These are phyloP conservation scores for Thalassiosira mediterranea DNA, from an alignment of 352 stramenopile species.

Conservation along the genomic window DNA sequence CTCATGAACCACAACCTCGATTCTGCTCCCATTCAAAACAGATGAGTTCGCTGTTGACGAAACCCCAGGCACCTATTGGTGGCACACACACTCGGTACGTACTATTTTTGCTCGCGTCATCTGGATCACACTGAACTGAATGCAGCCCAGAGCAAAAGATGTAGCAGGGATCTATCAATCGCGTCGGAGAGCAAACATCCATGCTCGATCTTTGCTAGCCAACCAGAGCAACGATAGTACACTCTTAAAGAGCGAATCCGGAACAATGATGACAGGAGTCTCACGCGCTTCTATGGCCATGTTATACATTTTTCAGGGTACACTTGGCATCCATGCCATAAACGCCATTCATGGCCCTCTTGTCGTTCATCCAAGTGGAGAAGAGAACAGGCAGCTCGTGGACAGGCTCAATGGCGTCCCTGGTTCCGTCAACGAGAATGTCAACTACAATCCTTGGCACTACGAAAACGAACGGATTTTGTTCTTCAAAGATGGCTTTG, in stretches of 20 bases:
- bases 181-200: too few relatives aligned
- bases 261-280: too few relatives aligned
- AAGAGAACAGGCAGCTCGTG: conserved; percentile 6
- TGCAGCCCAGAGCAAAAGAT: too few relatives aligned
- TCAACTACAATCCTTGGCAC: not conserved
- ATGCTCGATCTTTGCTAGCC: too few relatives aligned
- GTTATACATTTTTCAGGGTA: not conserved
- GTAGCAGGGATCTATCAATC: too few relatives aligned
- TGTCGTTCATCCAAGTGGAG: conserved; percentile 24
- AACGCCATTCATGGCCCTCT: conserved; percentile 23
- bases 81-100: not conserved
- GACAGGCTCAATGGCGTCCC: conserved; percentile 19
- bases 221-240: too few relatives aligned
- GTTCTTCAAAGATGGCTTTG: conserved; percentile 29
- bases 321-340: conserved; percentile 14
- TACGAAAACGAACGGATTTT: conserved; percentile 31
- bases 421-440: not conserved
- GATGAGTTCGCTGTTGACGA: conserved; percentile 22
- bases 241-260: too few relatives aligned
- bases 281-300: too few relatives aligned
- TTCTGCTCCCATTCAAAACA: too few relatives aligned
- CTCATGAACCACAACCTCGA: too few relatives aligned
- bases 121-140: too few relatives aligned
- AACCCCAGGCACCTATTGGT: conserved; percentile 23
- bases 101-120: not conserved